Evolutionary conservation across 257 asterid genomes (phyloP).

Genomic region (Petrea volubilis): DNA sequence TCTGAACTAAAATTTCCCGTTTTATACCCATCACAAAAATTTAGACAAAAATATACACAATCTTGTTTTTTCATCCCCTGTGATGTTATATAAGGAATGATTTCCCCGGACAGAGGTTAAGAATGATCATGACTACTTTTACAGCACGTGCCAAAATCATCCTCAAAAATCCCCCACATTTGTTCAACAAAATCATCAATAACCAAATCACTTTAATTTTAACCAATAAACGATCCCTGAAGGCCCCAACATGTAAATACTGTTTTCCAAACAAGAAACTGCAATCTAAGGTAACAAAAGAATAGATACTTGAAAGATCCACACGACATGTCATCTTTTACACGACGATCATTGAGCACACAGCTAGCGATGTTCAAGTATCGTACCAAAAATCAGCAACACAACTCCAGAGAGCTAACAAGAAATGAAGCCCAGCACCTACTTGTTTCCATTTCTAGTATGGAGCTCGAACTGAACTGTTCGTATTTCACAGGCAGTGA

Average conservation of each 20-base stretch:
- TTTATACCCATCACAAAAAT: too few relatives aligned
- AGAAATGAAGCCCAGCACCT: background rate
- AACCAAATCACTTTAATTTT: too few relatives aligned
- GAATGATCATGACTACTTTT: background rate
- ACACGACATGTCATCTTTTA: background rate
- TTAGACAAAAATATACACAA: too few relatives aligned
- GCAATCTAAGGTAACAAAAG: background rate
- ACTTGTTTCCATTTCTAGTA: background rate
- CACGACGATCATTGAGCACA: background rate
- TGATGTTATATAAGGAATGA: too few relatives aligned
- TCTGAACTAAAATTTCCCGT: too few relatives aligned
- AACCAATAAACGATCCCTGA: too few relatives aligned
- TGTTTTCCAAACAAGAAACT: too few relatives aligned
- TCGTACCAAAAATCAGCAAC: background rate
- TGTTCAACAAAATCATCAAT: too few relatives aligned
- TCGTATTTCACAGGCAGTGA: background rate
- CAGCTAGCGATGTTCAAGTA: background rate
- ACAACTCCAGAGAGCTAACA: background rate
- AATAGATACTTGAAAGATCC: background rate
- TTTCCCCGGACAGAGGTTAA: background rate
- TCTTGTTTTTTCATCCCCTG: too few relatives aligned
- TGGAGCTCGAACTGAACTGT: background rate
- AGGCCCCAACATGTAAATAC: too few relatives aligned
- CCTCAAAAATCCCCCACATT: too few relatives aligned
- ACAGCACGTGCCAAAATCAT: background rate